A percentile compares a stretch with the other conserved stretches of the same genome.
phyloP scores from a whole-genome alignment of 495 filamentous ascomycete genomes.

The Podospora pseudopauciseta region DNA sequence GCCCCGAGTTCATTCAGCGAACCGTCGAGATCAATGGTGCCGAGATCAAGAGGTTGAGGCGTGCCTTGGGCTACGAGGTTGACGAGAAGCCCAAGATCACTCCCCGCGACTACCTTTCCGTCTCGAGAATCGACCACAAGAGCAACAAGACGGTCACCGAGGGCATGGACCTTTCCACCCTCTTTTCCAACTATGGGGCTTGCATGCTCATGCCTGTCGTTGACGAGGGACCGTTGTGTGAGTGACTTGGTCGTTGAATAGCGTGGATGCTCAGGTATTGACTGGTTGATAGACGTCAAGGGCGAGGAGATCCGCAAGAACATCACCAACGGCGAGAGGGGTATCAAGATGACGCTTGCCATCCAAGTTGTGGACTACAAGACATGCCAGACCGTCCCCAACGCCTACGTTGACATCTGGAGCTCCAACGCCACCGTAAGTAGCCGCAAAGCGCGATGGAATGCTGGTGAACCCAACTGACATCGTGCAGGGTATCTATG shows the following conservation, averaged over 20 bases:
- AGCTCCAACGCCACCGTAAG: conserved; percentile 43
- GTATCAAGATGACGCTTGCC: conserved; percentile 57
- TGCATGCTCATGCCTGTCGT: conserved; percentile 55
- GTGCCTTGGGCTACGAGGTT: conserved; percentile 20
- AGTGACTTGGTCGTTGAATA: conserved; percentile 21
- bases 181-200: conserved; percentile 54
- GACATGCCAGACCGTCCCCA: conserved; percentile 55
- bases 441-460: neutral
- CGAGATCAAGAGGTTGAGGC: conserved; percentile 26
- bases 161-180: conserved; percentile 43
- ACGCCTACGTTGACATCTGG: conserved; percentile 62
- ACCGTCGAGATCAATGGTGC: conserved; percentile 31
- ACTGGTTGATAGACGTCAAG: conserved; percentile 31
- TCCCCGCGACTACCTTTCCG: conserved; percentile 31
- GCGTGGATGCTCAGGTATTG: neutral
- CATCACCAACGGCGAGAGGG: conserved; percentile 51
- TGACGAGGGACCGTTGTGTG: conserved; percentile 56
- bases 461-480: neutral
- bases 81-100: conserved; percentile 23
- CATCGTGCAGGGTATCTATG: conserved; percentile 50
- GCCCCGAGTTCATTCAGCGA: conserved; percentile 30
- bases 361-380: conserved; percentile 59
- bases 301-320: conserved; percentile 51
- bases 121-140: conserved; percentile 46
- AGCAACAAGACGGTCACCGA: conserved; percentile 53